A percentile compares a stretch with the other conserved stretches of the same genome.
Conservation (phyloP, 768 basidiomycete genomes). For the Leccinum subgranulosum region DNA sequence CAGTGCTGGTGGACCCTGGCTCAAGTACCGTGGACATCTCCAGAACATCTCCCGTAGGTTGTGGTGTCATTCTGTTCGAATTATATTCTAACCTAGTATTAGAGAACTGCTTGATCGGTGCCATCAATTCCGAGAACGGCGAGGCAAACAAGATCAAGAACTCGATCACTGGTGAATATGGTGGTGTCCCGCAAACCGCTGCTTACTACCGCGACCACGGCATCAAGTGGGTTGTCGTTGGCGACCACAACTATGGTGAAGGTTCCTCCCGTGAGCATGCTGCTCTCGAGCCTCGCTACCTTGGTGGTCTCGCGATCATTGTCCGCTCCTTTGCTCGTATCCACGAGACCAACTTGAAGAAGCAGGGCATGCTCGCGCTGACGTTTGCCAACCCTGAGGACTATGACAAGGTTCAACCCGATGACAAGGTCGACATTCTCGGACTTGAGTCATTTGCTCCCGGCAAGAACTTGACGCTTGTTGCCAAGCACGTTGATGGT, state of each 20-base stretch:
- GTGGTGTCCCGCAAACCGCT: conserved; percentile 79
- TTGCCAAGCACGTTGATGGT: conserved; percentile 81
- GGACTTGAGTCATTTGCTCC: conserved; percentile 88
- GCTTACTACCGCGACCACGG: conserved; percentile 86
- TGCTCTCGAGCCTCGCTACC: conserved; percentile 92
- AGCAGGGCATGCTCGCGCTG: conserved; percentile 97
- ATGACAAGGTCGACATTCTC: conserved; percentile 85
- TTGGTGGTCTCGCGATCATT: conserved; percentile 94
- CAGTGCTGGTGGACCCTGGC: conserved; percentile 97
- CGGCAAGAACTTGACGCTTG: conserved; percentile 85
- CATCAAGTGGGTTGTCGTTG: conserved; percentile 96
- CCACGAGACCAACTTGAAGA: conserved; percentile 98
- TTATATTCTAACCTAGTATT: conserved; percentile 5
- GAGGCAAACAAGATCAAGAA: conserved; percentile 97
- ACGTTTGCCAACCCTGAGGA: conserved; percentile 91
- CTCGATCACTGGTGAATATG: conserved; percentile 83
- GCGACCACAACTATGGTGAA: conserved; percentile 96
- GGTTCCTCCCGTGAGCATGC: conserved; percentile 98
- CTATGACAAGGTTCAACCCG: conserved; percentile 88
- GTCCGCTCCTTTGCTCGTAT: conserved; percentile 96
- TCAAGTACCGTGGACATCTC: conserved; percentile 99
- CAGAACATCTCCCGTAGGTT: conserved; percentile 91
- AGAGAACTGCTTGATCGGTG: conserved; percentile 98
- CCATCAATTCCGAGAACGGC: conserved; percentile 92
- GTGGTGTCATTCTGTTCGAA: not conserved